Evolutionary conservation across 202 grass and related monocot species (phyloP), one percentile per base, ranked within the genome.

Genomic region (Cymbopogon flexuosus): DNA sequence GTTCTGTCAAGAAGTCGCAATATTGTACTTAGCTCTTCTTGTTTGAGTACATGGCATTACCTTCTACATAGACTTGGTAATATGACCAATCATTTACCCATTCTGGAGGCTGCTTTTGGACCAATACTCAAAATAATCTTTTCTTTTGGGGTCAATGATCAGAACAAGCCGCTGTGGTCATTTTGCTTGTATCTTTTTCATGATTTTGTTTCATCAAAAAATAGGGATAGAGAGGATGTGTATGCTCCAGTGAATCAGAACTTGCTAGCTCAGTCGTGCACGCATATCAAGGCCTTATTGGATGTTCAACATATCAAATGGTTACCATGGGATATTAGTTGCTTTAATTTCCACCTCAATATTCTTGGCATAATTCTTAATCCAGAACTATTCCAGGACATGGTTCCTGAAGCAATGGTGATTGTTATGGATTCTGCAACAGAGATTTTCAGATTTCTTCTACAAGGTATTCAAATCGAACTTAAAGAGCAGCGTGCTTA

Each of bases 121-220:
- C 82, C 89, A 36, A 68, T 92, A 86, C 77, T 97, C 46, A 81
- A 97, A 87, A 76, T 85, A 76, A 47, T 94, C 80, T 97, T 94
- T 78, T 90, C 89, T 18, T 45, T 31, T 47, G 78, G 83, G 39
- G 75, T 63, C 73, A 75, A 76, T 88, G 75, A 86, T 66, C 59
- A 84, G 54, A 93, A 84, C 56, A 89, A 88, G 78, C 46, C 71
- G 30, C 64, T 92, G 2, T 94, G 89, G 91, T 84, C 60, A 82
- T 91, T 90, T 83, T 92, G 89, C 86, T 71, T 97, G 70, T 65
- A 88, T 66, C 72, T 94, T n/a, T 86, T 94, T 89, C 81, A 90
- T 76, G 85, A 84, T 39, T 94, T 80, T 87, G 60, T 92, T 81
- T 66, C 85, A 75, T 80, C 65, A 81, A 90, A 90, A 84, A 29